A percentile compares a stretch with the other conserved stretches of the same genome.
These are phyloP conservation scores for Henningerozyma blattae DNA, from an alignment of 805 yeast species.

Conservation along the genomic window DNA sequence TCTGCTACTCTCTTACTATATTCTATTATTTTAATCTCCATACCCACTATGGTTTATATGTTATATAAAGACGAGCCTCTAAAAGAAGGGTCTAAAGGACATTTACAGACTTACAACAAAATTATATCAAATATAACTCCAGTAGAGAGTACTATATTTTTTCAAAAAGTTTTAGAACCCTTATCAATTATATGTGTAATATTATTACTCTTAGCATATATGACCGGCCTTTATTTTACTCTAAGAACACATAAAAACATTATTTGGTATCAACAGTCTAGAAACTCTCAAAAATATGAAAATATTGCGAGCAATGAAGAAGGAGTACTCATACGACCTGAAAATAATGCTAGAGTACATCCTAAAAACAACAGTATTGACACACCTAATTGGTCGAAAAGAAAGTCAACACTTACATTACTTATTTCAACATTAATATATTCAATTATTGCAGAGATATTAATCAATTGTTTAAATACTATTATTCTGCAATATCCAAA, in stretches of 20 bases:
- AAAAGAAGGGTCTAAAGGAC: slow-evolving; percentile 27
- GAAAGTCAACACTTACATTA: slow-evolving; percentile 69
- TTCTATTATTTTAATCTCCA: slow-evolving; percentile 81
- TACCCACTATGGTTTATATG: slow-evolving; percentile 82
- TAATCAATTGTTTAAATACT: slow-evolving; percentile 91
- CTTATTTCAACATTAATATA: slow-evolving; percentile 75
- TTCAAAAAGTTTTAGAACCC: slow-evolving; percentile 61
- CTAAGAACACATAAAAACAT: slow-evolving; percentile 91
- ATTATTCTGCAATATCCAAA: slow-evolving; percentile 61
- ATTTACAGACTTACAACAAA: slow-evolving; percentile 28
- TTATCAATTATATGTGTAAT: slow-evolving; percentile 70
- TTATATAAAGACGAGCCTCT: slow-evolving; percentile 49
- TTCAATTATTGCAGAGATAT: slow-evolving; percentile 87
- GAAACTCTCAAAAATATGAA: too few species aligned
- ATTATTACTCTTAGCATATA: slow-evolving; percentile 70
- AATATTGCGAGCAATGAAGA: neutral
- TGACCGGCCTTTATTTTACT: slow-evolving; percentile 84
- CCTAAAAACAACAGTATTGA: neutral
- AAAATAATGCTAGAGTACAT: slow-evolving; percentile 52
- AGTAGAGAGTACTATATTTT: slow-evolving; percentile 54
- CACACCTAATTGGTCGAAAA: slow-evolving; percentile 88
- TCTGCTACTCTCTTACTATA: slow-evolving; percentile 89
- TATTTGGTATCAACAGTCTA: slow-evolving; percentile 72
- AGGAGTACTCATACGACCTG: slow-evolving; percentile 13
- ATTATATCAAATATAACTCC: slow-evolving; percentile 63